Evolutionary conservation across 2,329 filamentous ascomycete genomes (phyloP), one percentile per base, ranked within the genome.

Genomic region (Pestalotiopsis sp.): DNA sequence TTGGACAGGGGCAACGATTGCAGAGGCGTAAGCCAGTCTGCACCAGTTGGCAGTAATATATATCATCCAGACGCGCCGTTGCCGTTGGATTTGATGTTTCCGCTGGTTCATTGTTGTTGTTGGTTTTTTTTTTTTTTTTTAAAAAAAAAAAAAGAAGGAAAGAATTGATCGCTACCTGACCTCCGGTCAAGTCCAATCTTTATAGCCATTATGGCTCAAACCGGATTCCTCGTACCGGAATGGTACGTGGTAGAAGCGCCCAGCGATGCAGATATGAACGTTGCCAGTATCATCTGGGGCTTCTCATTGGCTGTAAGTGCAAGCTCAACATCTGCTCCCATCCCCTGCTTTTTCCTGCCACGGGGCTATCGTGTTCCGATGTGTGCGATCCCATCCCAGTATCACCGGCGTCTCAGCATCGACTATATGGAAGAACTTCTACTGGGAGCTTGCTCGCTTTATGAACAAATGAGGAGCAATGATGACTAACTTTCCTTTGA

Each of bases 261-360:
- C 23, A 61, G n/a, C 31, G 52, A 59, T 3, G 17, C 17, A 36
- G 77, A 79, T 59, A 65, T 78, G 39, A 72, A 74, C 23, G 69
- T 80, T 65, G 75, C 76, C 13, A 75, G 76, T 17, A 72, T 80
- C 62, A 75, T 76, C 39, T 78, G 72, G 69, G 78, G 78, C 2
- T 72, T 76, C 45, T 76, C 76, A 14, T 62, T 80, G 36, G 75
- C 76, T 4, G 57, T 59, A 59, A 59, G 57, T 59, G 57, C 57
- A 59, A 31, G 14, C 0, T n/a, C 57, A 36, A 36, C 9, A 59
- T 4, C 9, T 59, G 57, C 20, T 59, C 36, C 57, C 57, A 59
- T 36, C 14, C 23, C 25, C 9, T 31, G 23, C 57, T 36, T 59
- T 11, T 20, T 36, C 9, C 55, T 52, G 2, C 3, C 25, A 27